Evolutionary conservation across 306 rosid species (phyloP), one percentile per base, ranked within the genome.

Genomic region (Psophocarpus tetragonolobus): DNA sequence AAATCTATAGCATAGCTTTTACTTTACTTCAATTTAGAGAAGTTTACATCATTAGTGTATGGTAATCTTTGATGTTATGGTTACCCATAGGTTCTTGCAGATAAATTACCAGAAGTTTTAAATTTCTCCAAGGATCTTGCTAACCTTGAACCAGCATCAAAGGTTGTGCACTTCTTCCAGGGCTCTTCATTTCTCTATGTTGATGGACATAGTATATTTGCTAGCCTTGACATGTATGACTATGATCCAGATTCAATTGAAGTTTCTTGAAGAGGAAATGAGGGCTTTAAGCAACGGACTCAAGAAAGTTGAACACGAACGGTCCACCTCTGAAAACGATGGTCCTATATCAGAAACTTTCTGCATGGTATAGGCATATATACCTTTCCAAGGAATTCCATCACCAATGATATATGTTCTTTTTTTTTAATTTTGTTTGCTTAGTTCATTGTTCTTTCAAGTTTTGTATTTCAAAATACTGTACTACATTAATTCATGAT

Each of bases 181-280:
- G 56, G 78, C 38, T 83, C 45, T 76, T 83, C 41, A 75, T 61
- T 82, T 65, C 54, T 30, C 26, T 71, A 24, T 56, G 36, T 60
- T 68, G 26, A 64, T 74, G 21, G 64, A 4, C 15, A 13, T 60
- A 50, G 12, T 29, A 27, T 48, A 48, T 48, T 45, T 48, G 24
- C 27, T 15, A 71, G 21, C 42, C 76, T 83, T 74, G 68, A 70
- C 68, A 53, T 21, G 5, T 71, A 67, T 67, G 64, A 50, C 78
- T 85, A 15, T 66, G 29, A 42, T 64, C 64, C 85, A 93, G 98
- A 82, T 91, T 84, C 98, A 93, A 87, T n/a, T 93, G 82, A 91
- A 89, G 84, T 57, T 84, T 78, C 78, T 93, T 89, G 98, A 91
- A 4, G 98, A 93, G 82, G 98, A 93, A 86, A 93, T 91, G 97